Percentiles rank a stretch among this genome's conserved stretches.
Evolutionary conservation across 2,329 filamentous ascomycete genomes (phyloP).

Genomic region (Aureobasidium zeae): DNA sequence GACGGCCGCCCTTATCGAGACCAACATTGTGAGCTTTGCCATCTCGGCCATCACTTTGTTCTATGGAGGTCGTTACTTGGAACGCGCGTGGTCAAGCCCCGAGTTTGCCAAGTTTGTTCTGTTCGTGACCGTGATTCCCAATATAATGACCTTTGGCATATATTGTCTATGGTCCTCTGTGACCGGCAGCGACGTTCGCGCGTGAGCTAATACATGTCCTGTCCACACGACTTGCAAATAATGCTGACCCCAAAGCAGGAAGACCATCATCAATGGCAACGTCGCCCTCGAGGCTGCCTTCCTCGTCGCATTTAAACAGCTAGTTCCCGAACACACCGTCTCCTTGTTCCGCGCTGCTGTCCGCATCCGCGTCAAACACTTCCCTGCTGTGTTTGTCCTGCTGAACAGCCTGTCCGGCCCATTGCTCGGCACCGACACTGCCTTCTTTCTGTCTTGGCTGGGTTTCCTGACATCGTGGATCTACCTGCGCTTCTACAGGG

Average conservation of each 20-base stretch:
- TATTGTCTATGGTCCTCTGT: constrained; percentile 67
- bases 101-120: constrained; percentile 88
- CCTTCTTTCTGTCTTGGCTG: constrained; percentile 67
- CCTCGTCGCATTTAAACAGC: constrained; percentile 93
- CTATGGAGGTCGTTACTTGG: constrained; percentile 88
- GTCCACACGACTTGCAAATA: not conserved
- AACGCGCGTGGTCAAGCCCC: constrained; percentile 86
- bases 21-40: constrained; percentile 77
- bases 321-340: constrained; percentile 93
- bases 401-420: constrained; percentile 60
- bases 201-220: constrained; percentile 9
- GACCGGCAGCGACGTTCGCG: constrained; percentile 43
- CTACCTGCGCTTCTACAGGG: constrained; percentile 92
- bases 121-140: constrained; percentile 69
- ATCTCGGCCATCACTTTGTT: constrained; percentile 73
- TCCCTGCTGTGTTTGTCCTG: constrained; percentile 65
- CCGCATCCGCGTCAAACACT: constrained; percentile 77
- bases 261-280: constrained; percentile 78
- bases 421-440: constrained; percentile 60
- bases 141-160: constrained; percentile 61
- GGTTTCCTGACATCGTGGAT: constrained; percentile 87
- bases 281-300: constrained; percentile 86
- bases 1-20: constrained; percentile 79
- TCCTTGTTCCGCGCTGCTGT: constrained; percentile 82
- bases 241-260: constrained; percentile 33